Evolutionary conservation across 345 rosid species (phyloP).

Genomic region (Eucalyptus sp.): DNA sequence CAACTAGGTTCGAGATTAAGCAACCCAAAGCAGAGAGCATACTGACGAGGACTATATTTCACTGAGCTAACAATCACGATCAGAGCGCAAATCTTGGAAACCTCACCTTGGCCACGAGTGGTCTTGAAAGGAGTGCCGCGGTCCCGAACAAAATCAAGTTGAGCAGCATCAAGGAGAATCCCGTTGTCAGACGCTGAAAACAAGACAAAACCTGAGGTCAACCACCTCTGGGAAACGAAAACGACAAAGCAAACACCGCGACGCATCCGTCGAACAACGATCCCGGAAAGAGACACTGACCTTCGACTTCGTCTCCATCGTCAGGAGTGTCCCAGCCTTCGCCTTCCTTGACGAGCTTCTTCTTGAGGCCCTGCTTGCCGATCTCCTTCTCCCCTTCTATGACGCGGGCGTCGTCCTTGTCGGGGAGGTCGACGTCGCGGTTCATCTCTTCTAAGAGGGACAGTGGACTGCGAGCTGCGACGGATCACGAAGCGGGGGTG

Average conservation of each 20-base stretch:
- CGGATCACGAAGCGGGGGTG: no score
- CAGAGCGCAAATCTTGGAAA: background rate
- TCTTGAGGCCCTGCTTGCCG: constrained; percentile 32
- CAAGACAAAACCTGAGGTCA: background rate
- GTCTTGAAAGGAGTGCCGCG: constrained; percentile 78
- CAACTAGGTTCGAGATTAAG: background rate
- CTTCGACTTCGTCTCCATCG: constrained; percentile 32
- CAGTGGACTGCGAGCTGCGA: no score
- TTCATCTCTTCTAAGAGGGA: background rate
- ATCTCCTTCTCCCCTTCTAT: constrained; percentile 33
- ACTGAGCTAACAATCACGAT: background rate
- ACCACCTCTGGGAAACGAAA: background rate
- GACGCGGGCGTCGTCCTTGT: background rate
- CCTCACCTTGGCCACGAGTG: constrained; percentile 82
- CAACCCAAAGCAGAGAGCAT: background rate
- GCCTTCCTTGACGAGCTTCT: constrained; percentile 38
- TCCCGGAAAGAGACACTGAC: background rate
- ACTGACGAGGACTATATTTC: background rate
- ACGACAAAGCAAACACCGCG: background rate
- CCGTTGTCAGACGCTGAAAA: constrained; percentile 50
- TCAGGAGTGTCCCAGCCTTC: constrained; percentile 27
- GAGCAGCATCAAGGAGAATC: constrained; percentile 75
- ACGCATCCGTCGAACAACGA: background rate
- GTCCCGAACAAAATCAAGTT: constrained; percentile 79
- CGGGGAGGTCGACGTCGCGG: constrained; percentile 10